Evolutionary conservation across 768 basidiomycete species (phyloP).

Genomic region (Mycena maculata): DNA sequence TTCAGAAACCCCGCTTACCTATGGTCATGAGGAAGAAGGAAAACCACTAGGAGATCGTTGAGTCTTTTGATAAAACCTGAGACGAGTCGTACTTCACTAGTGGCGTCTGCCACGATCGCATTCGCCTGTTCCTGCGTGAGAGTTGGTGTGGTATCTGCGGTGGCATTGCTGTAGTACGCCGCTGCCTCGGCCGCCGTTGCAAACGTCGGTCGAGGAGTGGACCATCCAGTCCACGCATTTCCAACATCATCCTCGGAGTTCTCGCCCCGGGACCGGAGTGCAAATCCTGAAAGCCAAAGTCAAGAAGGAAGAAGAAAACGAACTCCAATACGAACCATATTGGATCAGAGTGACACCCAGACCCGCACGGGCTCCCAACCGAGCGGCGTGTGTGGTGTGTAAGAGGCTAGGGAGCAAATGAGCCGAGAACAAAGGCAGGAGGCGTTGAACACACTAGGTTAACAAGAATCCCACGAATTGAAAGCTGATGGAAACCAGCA

Average conservation of each 20-base stretch:
- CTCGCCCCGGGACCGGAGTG: constrained; percentile 65
- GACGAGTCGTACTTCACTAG: constrained; percentile 64
- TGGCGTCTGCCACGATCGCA: constrained; percentile 66
- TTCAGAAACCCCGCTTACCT: constrained; percentile 57
- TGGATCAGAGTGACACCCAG: constrained; percentile 97
- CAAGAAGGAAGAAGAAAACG: not conserved
- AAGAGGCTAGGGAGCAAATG: constrained; percentile 61
- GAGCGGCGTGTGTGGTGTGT: constrained; percentile 92
- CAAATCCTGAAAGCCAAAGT: constrained; percentile 64
- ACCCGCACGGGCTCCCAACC: constrained; percentile 92
- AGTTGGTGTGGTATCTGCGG: constrained; percentile 24
- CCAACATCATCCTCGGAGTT: constrained; percentile 41
- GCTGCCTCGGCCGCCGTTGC: constrained; percentile 58
- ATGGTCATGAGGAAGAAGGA: constrained; percentile 95
- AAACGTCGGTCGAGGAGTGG: constrained; percentile 53
- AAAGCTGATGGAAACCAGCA: constrained; percentile 94
- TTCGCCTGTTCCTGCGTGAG: constrained; percentile 53
- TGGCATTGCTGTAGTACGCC: constrained; percentile 49
- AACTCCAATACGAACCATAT: constrained; percentile 52
- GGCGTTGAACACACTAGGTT: constrained; percentile 65
- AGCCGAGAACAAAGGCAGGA: not conserved
- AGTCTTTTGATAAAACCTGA: not conserved
- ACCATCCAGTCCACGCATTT: constrained; percentile 48
- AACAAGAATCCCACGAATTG: constrained; percentile 61
- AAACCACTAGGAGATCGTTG: constrained; percentile 65